These are phyloP conservation scores for Didymella pomorum DNA, from an alignment of 2,329 filamentous ascomycete species.

Conservation along the genomic window DNA sequence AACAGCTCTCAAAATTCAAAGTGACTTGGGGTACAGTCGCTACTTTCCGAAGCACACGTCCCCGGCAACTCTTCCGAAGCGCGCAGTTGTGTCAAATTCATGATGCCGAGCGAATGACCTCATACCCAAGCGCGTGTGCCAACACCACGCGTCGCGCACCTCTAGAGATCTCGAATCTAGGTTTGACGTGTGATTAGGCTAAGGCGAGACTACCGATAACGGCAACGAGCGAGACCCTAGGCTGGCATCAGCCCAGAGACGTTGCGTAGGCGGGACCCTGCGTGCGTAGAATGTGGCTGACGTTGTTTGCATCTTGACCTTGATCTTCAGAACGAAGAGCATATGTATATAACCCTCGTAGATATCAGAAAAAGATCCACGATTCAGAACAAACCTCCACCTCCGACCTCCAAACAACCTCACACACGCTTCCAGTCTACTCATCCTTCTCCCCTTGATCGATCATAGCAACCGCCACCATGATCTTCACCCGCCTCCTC, in stretches of 20 bases:
- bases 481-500: slow-evolving; percentile 57
- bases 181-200: not conserved
- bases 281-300: slow-evolving; percentile 17
- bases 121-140: slow-evolving; percentile 15
- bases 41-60: no score
- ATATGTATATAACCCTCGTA: slow-evolving; percentile 5
- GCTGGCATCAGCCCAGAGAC: slow-evolving; percentile 14
- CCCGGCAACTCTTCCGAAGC: not conserved
- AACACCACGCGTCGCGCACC: slow-evolving; percentile 15
- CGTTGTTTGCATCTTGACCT: slow-evolving; percentile 4
- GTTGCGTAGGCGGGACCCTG: slow-evolving; percentile 5
- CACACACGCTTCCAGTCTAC: not conserved
- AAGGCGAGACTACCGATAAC: slow-evolving; percentile 8
- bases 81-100: not conserved
- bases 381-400: not conserved
- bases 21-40: no score
- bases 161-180: not conserved
- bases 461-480: slow-evolving; percentile 19
- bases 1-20: not conserved
- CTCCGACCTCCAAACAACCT: not conserved
- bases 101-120: slow-evolving; percentile 20
- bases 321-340: not conserved
- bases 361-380: not conserved
- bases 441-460: no score
- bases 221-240: slow-evolving; percentile 4